Evolutionary conservation across 768 basidiomycete genomes (phyloP), one percentile per base, ranked within the genome.

Genomic region (Kondoa subrosea): DNA sequence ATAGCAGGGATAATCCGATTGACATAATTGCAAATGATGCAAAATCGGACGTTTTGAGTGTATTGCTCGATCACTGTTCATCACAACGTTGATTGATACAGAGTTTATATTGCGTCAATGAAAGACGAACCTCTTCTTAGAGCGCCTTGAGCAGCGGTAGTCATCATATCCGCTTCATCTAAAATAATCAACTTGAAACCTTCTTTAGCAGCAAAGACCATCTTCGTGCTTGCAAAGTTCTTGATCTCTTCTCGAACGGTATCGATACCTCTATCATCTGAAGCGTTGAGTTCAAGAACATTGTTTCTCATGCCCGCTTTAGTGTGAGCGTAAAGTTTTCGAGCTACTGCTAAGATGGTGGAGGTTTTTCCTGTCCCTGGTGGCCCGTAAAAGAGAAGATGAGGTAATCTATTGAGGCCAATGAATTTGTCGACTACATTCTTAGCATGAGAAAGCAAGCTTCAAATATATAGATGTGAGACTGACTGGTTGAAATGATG

Each of bases 81-180:
- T 33, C 3, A 61, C 34, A 1, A 60, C n/a, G 21, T 25, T 50
- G 25, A 3, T 31, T 17, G 27, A 17, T 62, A n/a, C 26, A 15
- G 29, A n/a, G 25, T 17, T 64, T 25, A 17, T 15, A 31, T 56
- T 15, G 2, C 31, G 60, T 60, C 4, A 34, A 56, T n/a, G 15
- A 8, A 27, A 29, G 57, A 71, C 77, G 64, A 33, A 81, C 81
- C 80, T 73, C 95, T 87, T 31, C 95, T 87, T 32, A 99, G 83
- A 29, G 95, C 95, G 1, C 92, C 89, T 76, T 99, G 95, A 1
- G 95, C 95, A 67, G 89, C 87, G 71, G 91, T 87, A 0, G 95
- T 99, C 95, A 99, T 99, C 93, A 95, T 95, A 81, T 99, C 95
- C n/a, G 95, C 95, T 78, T 99, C 95, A 73, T 99, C 95, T 34